Conservation (phyloP, 2,329 filamentous ascomycete genomes). For the Verticillium tricorpus region DNA sequence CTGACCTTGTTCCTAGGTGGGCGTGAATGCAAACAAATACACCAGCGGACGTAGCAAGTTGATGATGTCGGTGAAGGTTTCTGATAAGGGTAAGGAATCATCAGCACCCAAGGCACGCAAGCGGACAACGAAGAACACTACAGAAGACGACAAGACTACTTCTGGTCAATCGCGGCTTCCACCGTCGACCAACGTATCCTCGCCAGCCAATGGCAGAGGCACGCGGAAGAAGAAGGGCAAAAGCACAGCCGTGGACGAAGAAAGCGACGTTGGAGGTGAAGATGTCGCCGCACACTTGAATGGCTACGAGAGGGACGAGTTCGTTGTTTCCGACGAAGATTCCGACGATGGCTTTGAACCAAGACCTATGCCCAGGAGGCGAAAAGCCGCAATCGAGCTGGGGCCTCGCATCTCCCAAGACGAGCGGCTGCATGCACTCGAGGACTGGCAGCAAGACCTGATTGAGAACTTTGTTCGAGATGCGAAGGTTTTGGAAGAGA, state of each 20-base stretch:
- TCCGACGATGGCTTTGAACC: constrained; percentile 44
- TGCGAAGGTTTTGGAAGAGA: constrained; percentile 56
- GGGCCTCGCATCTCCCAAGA: constrained; percentile 58
- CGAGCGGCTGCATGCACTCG: constrained; percentile 46
- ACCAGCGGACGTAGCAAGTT: constrained; percentile 40
- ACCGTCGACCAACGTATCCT: constrained; percentile 47
- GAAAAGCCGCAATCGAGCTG: constrained; percentile 22
- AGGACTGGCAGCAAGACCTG: constrained; percentile 57
- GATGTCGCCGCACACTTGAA: constrained; percentile 36
- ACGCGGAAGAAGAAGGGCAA: constrained; percentile 26
- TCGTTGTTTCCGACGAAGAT: constrained; percentile 39
- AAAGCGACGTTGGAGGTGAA: constrained; percentile 29
- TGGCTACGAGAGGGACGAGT: constrained; percentile 45
- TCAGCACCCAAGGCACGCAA: constrained; percentile 27
- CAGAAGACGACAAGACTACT: constrained; percentile 22
- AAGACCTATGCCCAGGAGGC: constrained; percentile 24
- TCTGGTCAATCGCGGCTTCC: constrained; percentile 17
- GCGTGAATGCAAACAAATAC: constrained; percentile 34
- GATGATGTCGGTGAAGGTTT: constrained; percentile 35
- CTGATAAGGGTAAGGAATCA: constrained; percentile 21
- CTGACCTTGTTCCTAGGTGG: constrained; percentile 27
- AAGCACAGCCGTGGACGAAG: constrained; percentile 5
- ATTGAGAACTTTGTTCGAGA: constrained; percentile 61
- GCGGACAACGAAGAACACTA: constrained; percentile 27
- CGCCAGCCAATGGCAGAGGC: constrained; percentile 33